phyloP scores from a whole-genome alignment of 352 stramenopile genomes.

The Thraustochytrium aureum region DNA sequence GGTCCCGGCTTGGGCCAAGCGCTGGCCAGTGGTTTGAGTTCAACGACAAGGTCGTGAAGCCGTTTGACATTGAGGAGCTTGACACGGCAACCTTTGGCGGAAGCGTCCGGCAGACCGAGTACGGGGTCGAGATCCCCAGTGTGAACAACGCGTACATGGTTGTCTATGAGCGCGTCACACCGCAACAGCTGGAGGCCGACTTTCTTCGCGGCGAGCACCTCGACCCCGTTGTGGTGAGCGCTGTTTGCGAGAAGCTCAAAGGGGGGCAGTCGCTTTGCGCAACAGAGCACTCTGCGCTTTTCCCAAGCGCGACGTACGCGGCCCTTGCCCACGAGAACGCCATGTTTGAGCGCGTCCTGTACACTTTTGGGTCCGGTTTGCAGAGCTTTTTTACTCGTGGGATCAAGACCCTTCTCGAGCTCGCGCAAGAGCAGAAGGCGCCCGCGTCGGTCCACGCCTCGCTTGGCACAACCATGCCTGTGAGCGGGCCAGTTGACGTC shows the following conservation, averaged over 20 bases:
- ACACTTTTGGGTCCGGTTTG: neutral
- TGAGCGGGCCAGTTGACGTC: too few species aligned
- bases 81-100: constrained; percentile 59
- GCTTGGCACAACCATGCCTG: too few species aligned
- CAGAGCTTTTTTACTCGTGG: too few species aligned
- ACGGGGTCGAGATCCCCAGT: constrained; percentile 47
- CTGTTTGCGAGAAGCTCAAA: neutral
- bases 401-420: too few species aligned
- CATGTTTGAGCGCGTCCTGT: neutral
- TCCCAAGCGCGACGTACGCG: neutral
- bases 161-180: constrained; percentile 59
- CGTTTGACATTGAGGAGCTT: constrained; percentile 58
- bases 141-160: constrained; percentile 64
- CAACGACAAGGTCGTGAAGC: constrained; percentile 58
- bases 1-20: constrained; percentile 30
- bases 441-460: too few species aligned
- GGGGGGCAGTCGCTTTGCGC: neutral
- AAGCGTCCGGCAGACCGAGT: neutral
- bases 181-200: constrained; percentile 4
- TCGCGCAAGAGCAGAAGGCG: too few species aligned
- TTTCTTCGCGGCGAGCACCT: too few species aligned
- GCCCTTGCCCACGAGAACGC: neutral
- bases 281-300: neutral
- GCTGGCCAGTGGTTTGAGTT: constrained; percentile 60
- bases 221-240: neutral